Evolutionary conservation across 257 asterid genomes (phyloP), one percentile per base, ranked within the genome.

Genomic region (Eucommia ulmoides): DNA sequence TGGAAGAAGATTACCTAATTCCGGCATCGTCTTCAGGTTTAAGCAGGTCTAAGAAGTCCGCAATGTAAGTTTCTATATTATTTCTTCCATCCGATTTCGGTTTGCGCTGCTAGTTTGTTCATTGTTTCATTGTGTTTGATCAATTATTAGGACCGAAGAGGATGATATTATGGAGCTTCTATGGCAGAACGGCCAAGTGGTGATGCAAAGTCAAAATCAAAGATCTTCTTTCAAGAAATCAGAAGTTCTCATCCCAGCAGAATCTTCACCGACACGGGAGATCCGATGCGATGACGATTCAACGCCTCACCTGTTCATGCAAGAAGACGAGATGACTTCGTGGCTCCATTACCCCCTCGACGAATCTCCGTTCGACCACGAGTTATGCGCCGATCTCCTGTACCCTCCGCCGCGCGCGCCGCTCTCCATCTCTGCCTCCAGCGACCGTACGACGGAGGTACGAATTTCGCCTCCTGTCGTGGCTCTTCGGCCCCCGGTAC

Each of bases 261-360:
- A 54, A 1, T 65, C 61, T 17, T 61, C 66, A 20, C 33, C 41
- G 19, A 17, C 59, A 59, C 59, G 70, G 24, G 87, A 79, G 69
- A 70, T 67, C 68, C 74, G 82, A 25, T 58, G 64, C 55, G 66
- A 48, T 3, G 65, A 47, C 59, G 71, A 17, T 65, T 60, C 51
- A 60, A 60, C 65, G 21, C 77, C 74, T 11, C 76, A 81, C 51
- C 54, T 88, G 54, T 81, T 77, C 69, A 79, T 88, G 77, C 95
- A 81, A 57, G 95, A 84, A 58, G 94, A 79, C 11, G 97, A 88
- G 72, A 75, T 88, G 94, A 69, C 94, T 5, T 68, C 95, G 2
- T 88, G 94, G 94, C 92, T 88, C 20, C 92, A 81, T 54, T 79
- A 79, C 22, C 93, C 93, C 14, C 61, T 81, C 21, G 91, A 83